These are phyloP conservation scores for Citrus mangshanensis DNA, from an alignment of 345 rosid genomes.

Conservation along the genomic window DNA sequence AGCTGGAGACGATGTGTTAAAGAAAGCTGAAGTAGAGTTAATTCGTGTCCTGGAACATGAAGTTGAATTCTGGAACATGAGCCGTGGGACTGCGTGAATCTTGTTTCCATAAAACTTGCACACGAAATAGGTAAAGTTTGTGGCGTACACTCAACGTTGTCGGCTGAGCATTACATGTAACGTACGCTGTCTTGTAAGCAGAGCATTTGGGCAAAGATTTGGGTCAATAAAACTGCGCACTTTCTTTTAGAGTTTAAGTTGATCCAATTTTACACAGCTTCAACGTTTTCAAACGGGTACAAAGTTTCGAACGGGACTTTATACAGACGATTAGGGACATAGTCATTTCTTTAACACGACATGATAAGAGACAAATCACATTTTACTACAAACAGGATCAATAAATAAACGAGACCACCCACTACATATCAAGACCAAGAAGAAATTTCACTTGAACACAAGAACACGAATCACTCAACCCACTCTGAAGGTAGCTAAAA, in stretches of 20 bases:
- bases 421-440: background rate
- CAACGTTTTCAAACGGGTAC: too few relatives aligned
- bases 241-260: too few relatives aligned
- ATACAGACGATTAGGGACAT: too few relatives aligned
- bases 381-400: background rate
- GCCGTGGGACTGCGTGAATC: constrained; percentile 32
- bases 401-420: background rate
- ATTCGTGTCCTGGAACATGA: constrained; percentile 61
- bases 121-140: background rate
- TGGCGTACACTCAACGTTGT: background rate
- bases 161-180: background rate
- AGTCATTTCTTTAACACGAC: too few relatives aligned
- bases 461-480: background rate
- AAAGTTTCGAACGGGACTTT: too few relatives aligned
- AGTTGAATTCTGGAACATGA: constrained; percentile 79
- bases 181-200: background rate
- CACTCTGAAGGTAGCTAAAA: background rate
- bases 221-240: too few relatives aligned
- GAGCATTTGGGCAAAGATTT: background rate
- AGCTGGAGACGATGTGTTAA: constrained; percentile 39
- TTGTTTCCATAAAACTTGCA: background rate
- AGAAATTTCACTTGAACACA: background rate
- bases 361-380: background rate
- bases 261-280: too few relatives aligned
- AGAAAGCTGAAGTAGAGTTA: constrained; percentile 50